A percentile compares a stretch with the other conserved stretches of the same genome.
Conservation (phyloP, 768 basidiomycete species). For the Neoboletus magnificus region DNA sequence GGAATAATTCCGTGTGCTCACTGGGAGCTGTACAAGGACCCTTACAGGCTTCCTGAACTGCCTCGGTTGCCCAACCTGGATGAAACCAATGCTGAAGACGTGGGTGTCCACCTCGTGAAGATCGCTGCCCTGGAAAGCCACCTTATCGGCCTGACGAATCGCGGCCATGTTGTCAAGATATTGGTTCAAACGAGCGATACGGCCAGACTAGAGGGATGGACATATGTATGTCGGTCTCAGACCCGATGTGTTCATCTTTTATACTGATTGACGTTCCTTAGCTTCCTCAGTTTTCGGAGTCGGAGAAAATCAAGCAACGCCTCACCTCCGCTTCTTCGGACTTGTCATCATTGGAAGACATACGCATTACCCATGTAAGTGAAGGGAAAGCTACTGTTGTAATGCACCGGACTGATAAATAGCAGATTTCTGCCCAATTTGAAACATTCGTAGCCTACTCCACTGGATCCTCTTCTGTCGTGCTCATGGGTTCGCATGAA, state of each 20-base stretch:
- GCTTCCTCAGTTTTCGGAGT: slow-evolving; percentile 75
- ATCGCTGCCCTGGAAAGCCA: slow-evolving; percentile 76
- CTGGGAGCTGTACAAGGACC: slow-evolving; percentile 57
- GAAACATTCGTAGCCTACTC: slow-evolving; percentile 80
- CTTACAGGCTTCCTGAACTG: slow-evolving; percentile 55
- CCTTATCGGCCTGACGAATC: slow-evolving; percentile 76
- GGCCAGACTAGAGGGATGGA: slow-evolving; percentile 49
- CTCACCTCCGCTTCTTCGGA: slow-evolving; percentile 41
- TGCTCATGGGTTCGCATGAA: slow-evolving; percentile 64
- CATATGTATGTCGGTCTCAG: slow-evolving; percentile 56
- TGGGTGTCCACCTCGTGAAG: slow-evolving; percentile 57
- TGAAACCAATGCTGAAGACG: slow-evolving; percentile 20
- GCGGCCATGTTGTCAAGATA: slow-evolving; percentile 73
- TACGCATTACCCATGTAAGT: slow-evolving; percentile 79
- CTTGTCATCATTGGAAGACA: slow-evolving; percentile 39
- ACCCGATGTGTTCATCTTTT: background rate
- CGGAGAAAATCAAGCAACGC: slow-evolving; percentile 45
- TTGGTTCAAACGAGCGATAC: slow-evolving; percentile 42
- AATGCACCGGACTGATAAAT: background rate
- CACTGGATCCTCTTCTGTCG: slow-evolving; percentile 63
- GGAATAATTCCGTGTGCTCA: slow-evolving; percentile 55
- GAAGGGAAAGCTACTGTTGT: background rate
- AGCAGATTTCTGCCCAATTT: slow-evolving; percentile 82
- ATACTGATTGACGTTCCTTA: slow-evolving; percentile 27
- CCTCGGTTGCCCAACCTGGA: slow-evolving; percentile 56